Base-by-base conservation (phyloP, 1,284 basidiomycete genomes). In the Limonomyces culmigenus region DNA sequence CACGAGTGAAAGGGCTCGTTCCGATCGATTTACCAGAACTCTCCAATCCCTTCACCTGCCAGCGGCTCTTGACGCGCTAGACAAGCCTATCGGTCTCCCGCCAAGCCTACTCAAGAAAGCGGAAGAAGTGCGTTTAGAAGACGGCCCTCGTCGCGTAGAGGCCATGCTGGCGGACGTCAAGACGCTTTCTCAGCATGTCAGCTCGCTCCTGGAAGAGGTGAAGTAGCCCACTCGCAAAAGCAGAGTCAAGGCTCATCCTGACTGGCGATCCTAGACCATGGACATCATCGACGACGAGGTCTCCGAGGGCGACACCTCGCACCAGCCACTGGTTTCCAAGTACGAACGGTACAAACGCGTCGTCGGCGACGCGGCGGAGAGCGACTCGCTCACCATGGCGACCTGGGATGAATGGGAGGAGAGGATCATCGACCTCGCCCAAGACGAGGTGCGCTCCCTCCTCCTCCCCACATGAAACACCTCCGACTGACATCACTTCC, bases 401-500 rank as follows among this genome's bases (percentile, higher is more conserved):
- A 89, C 91, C 52, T 95, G 85, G 81, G 75, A 78, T 33, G 74
- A 89, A 46, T 92, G 86, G 86, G 75, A 79, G 45, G 60, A 64
- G n/a, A 66, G 65, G 36, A 79, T 92, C 35, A 55, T 56, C 14
- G 67, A 81, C 40, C 62, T 95, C 38, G 77, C 69, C 13, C 71
- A 67, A 54, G 74, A 77, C 38, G 76, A 87, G 63, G 84, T 83
- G 46, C 39, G 54, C 45, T 33, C 17, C 12, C 16, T 40, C 29
- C 30, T 33, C 16, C 16, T 11, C 4, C 27, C 20, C 15, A 35
- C 17, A 17, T 31, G 5, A 21, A n/a, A n/a, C 21, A 19, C 18
- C 27, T n/a, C 30, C n/a, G 23, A n/a, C 14, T 31, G 20, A 27
- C n/a, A 25, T 17, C 12, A 21, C 32, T 14, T 27, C 18, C 27